phyloP scores from a whole-genome alignment of 352 stramenopile species.

The Globisporangium iwayamae region DNA sequence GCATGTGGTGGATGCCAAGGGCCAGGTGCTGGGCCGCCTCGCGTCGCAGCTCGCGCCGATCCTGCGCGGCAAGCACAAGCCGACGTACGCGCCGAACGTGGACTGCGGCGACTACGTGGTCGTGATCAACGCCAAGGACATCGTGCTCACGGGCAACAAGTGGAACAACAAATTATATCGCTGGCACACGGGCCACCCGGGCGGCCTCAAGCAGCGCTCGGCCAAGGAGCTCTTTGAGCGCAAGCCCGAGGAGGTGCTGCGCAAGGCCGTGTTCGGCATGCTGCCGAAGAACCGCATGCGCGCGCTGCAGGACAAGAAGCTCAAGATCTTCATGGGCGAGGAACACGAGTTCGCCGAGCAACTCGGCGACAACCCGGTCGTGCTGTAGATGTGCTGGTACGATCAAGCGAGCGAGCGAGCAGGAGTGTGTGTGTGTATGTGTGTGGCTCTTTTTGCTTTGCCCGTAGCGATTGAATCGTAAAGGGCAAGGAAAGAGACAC shows the following conservation, averaged over 20 bases:
- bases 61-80: conserved; percentile 98
- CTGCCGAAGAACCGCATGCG: conserved; percentile 97
- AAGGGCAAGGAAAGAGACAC: neutral
- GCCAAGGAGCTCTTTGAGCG: conserved; percentile 93
- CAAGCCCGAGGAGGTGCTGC: conserved; percentile 95
- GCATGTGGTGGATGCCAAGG: conserved; percentile 96
- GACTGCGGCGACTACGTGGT: conserved; percentile 98
- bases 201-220: conserved; percentile 94
- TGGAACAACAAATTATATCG: conserved; percentile 97
- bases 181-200: conserved; percentile 98
- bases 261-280: conserved; percentile 97
- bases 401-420: neutral
- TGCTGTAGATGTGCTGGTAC: conserved; percentile 43
- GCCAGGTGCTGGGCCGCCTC: conserved; percentile 95
- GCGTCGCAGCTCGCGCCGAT: conserved; percentile 95
- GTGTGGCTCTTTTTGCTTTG: no score
- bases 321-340: conserved; percentile 95
- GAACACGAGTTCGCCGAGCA: conserved; percentile 91
- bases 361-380: conserved; percentile 82
- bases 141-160: conserved; percentile 96
- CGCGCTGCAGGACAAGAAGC: conserved; percentile 92
- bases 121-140: conserved; percentile 95
- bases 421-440: neutral
- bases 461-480: neutral
- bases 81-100: conserved; percentile 96